Conservation (phyloP, 2,329 filamentous ascomycete genomes). For the Coniella lustricola region DNA sequence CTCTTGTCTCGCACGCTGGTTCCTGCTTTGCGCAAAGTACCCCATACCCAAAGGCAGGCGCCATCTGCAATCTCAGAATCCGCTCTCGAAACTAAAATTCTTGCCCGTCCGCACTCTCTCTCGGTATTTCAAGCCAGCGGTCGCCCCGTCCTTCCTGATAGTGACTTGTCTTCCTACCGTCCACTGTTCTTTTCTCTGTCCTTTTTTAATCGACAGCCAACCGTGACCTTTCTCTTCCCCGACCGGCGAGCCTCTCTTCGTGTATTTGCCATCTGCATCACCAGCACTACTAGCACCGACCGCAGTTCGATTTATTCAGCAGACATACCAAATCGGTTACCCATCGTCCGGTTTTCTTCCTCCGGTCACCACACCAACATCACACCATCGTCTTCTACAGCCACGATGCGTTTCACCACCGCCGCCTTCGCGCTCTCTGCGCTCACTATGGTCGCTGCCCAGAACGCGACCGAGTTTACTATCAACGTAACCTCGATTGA, state of each 20-base stretch:
- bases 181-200: neutral
- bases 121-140: neutral
- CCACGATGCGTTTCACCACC: constrained; percentile 35
- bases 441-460: constrained; percentile 34
- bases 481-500: constrained; percentile 34
- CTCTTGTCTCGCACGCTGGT: neutral
- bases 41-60: neutral
- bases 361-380: neutral
- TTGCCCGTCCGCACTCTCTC: neutral
- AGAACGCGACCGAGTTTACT: constrained; percentile 33
- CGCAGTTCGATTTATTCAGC: neutral
- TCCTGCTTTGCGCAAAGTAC: neutral
- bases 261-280: neutral
- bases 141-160: constrained; percentile 10
- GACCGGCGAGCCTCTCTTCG: neutral
- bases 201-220: neutral
- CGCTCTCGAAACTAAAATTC: neutral
- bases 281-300: neutral
- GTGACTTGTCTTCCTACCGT: constrained; percentile 2
- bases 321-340: neutral
- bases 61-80: no score
- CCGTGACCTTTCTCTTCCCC: neutral
- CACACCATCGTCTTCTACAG: neutral
- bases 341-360: neutral
- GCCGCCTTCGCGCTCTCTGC: constrained; percentile 38